Conservation (phyloP, 805 yeast species). For the Metschnikowia corniflorae region DNA sequence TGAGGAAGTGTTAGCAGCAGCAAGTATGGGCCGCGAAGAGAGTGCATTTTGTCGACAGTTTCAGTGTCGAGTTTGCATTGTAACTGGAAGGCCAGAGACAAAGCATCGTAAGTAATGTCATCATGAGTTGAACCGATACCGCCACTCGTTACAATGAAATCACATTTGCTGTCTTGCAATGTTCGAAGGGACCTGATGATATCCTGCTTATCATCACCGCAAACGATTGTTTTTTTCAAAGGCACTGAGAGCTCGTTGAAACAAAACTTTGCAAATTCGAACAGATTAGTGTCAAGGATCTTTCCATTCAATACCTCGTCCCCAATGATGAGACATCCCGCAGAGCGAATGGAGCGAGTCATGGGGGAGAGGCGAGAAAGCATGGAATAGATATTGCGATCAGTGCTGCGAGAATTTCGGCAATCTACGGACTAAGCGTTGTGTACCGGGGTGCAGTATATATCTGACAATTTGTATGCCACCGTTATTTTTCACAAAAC, state of each 20-base stretch:
- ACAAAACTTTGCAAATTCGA: constrained; percentile 66
- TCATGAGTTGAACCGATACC: constrained; percentile 89
- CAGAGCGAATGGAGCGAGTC: constrained; percentile 27
- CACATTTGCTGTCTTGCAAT: constrained; percentile 47
- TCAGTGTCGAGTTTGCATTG: constrained; percentile 50
- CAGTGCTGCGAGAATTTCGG: too few relatives aligned
- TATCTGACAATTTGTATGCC: too few relatives aligned
- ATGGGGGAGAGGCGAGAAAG: constrained; percentile 10
- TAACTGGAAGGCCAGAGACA: constrained; percentile 62
- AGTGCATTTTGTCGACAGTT: constrained; percentile 59
- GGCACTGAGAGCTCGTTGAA: constrained; percentile 61
- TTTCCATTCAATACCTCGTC: constrained; percentile 88
- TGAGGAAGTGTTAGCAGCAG: constrained; percentile 40
- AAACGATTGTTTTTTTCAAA: constrained; percentile 60
- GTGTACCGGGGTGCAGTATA: background rate
- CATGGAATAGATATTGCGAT: constrained; percentile 2
- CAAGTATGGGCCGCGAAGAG: constrained; percentile 38
- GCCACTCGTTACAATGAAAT: constrained; percentile 68
- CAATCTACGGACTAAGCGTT: too few relatives aligned
- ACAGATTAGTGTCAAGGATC: constrained; percentile 74
- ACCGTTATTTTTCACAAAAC: too few relatives aligned
- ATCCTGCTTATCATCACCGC: constrained; percentile 73
- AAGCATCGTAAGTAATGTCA: constrained; percentile 75
- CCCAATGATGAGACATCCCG: constrained; percentile 66
- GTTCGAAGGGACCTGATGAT: constrained; percentile 53